Evolutionary conservation across 495 filamentous ascomycete genomes (phyloP), one percentile per base, ranked within the genome.

Genomic region (Penicillium pulvis): DNA sequence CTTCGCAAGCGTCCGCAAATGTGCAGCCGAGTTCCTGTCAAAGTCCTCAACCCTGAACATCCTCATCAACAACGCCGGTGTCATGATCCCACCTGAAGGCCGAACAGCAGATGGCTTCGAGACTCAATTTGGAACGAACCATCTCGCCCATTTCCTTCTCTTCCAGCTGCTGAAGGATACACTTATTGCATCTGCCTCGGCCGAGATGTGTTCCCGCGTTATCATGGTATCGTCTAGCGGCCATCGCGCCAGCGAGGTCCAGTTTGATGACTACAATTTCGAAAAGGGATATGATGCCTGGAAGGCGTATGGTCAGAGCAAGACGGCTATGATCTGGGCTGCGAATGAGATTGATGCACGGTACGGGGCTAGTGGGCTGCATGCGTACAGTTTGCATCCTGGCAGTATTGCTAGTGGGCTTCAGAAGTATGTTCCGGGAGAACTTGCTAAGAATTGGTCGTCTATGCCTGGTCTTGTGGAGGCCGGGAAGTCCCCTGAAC

Each of bases 71-170:
- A 80, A 70, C 54, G 80, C 79, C 12, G 80, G 72, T 14, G 60
- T 83, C 42, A 80, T 82, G 74, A 77, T 33, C 69, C 8, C 62
- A 69, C 9, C 77, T 75, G 26, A 65, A 76, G 65, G 68, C 6
- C 54, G 51, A 19, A 81, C 76, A 11, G 63, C 67, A 28, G 74
- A 83, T 48, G 75, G 74, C 23, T 61, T 78, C 53, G 81, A 83
- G 61, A 49, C 67, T 3, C 76, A 82, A 41, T 76, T 83, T 51
- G 69, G 62, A 11, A 77, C 75, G 6, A 82, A 82, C 67, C 73
- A 83, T 60, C 65, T 83, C 2, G 67, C 62, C 33, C 77, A 80
- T 60, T 82, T 83, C 60, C 75, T 81, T 19, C 68, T 84, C 17
- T 78, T 81, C 61, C 64, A 78, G 31, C 70, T 78, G 2, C 74